A percentile compares a stretch with the other conserved stretches of the same genome.
Evolutionary conservation across 306 rosid genomes (phyloP).

Genomic region (Cotoneaster glaucophyllus): DNA sequence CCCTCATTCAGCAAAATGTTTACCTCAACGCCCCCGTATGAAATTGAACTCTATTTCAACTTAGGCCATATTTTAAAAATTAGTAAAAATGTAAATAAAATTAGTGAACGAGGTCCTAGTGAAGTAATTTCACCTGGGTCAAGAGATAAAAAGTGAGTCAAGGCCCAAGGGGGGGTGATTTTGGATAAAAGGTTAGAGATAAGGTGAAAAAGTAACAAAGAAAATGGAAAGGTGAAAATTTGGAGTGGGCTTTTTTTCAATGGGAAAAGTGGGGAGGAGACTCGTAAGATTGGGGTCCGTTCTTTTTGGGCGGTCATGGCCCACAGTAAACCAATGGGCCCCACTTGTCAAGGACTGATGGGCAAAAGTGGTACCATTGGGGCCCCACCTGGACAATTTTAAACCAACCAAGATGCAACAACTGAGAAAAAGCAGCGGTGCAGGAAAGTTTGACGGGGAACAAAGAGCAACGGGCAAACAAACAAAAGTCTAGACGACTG

Average conservation of each 20-base stretch:
- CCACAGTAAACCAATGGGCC: constrained; percentile 20
- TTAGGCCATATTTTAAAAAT: too few relatives aligned
- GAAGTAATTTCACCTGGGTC: too few relatives aligned
- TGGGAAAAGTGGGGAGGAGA: background rate
- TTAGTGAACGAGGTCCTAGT: background rate
- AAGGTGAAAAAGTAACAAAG: background rate
- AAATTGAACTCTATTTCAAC: too few relatives aligned
- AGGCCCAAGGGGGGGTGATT: background rate
- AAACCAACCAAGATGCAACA: constrained; percentile 25
- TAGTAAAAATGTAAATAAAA: background rate
- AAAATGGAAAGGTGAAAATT: constrained; percentile 14
- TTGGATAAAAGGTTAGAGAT: background rate
- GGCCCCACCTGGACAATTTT: constrained; percentile 14
- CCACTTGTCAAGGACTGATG: background rate
- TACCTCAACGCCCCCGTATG: too few relatives aligned
- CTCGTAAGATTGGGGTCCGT: constrained; percentile 6
- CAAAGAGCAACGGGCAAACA: background rate
- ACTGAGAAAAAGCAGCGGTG: constrained; percentile 28
- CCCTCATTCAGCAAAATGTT: too few relatives aligned
- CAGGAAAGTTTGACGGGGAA: constrained; percentile 18
- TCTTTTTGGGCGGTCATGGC: constrained; percentile 33
- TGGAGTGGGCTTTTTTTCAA: constrained; percentile 1
- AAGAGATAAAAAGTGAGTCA: constrained; percentile 1
- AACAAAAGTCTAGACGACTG: background rate
- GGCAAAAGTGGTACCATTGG: background rate